phyloP scores from a whole-genome alignment of 177 flowering plant species.

The Vitis hybrid region DNA sequence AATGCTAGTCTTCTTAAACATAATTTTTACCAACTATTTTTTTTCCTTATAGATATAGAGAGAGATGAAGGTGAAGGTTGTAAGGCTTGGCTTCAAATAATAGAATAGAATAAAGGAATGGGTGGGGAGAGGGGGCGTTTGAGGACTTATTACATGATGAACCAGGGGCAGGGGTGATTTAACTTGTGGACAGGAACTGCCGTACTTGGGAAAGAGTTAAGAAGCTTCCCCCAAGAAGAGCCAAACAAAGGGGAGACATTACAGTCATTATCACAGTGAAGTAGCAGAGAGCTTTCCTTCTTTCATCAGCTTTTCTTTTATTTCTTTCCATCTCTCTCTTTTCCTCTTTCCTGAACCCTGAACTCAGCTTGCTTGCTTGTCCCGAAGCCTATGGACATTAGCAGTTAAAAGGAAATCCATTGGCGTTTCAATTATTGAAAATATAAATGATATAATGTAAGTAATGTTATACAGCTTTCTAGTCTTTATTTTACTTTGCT shows the following conservation, averaged over 20 bases:
- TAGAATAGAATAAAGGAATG: too few relatives aligned
- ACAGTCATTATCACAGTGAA: constrained; percentile 6
- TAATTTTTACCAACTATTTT: too few relatives aligned
- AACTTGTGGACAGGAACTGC: constrained; percentile 4
- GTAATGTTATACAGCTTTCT: neutral
- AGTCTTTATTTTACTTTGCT: neutral
- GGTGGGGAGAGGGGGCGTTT: too few relatives aligned
- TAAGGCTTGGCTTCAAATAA: too few relatives aligned
- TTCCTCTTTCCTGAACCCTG: neutral
- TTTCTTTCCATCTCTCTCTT: neutral
- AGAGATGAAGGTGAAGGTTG: too few relatives aligned
- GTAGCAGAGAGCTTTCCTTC: neutral
- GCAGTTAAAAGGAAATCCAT: neutral
- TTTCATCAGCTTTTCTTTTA: constrained; percentile 9
- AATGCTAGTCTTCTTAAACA: too few relatives aligned
- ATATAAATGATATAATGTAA: neutral
- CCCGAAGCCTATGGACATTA: neutral
- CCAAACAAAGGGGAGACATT: constrained; percentile 7
- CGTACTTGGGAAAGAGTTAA: constrained; percentile 24
- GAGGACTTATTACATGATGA: neutral
- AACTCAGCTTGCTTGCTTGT: neutral
- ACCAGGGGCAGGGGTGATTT: neutral
- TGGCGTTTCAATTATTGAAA: neutral
- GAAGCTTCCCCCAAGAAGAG: constrained; percentile 24
- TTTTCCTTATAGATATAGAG: too few relatives aligned